Percentiles rank a stretch among this genome's conserved stretches.
phyloP scores from a whole-genome alignment of 2,329 filamentous ascomycete species.

The Colletotrichum spaethianum region DNA sequence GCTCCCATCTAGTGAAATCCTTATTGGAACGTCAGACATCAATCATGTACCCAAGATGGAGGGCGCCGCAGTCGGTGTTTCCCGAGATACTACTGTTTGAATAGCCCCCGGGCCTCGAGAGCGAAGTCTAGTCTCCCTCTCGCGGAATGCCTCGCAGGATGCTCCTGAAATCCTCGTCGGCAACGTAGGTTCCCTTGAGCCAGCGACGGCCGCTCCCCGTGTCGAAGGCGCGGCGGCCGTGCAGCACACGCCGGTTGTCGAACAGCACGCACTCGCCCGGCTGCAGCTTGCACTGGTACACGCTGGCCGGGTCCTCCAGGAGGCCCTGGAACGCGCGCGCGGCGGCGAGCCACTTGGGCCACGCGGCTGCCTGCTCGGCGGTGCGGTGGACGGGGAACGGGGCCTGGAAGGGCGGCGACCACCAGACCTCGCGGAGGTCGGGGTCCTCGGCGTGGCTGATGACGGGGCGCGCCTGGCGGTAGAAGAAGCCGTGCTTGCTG shows the following conservation, averaged over 20 bases:
- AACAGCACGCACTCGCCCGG: constrained; percentile 95
- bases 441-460: constrained; percentile 44
- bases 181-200: constrained; percentile 89
- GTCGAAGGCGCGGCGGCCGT: constrained; percentile 86
- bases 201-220: constrained; percentile 77
- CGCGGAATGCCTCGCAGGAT: constrained; percentile 26
- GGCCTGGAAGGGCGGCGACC: constrained; percentile 86
- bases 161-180: constrained; percentile 62
- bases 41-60: neutral
- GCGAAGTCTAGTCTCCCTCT: neutral
- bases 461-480: constrained; percentile 71
- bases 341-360: constrained; percentile 61
- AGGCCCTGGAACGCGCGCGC: constrained; percentile 69
- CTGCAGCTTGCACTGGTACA: constrained; percentile 80
- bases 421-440: constrained; percentile 58
- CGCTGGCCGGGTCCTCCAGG: constrained; percentile 69
- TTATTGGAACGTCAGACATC: neutral
- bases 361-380: constrained; percentile 12
- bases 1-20: neutral
- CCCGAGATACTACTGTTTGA: neutral
- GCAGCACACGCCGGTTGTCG: constrained; percentile 87
- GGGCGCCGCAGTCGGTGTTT: too few species aligned
- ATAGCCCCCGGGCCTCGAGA: neutral
- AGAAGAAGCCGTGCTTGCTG: constrained; percentile 74
- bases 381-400: constrained; percentile 55